Percentiles rank a stretch among this genome's conserved stretches.
Conservation (phyloP, 352 stramenopile species). For the Phytophthora parvispora region DNA sequence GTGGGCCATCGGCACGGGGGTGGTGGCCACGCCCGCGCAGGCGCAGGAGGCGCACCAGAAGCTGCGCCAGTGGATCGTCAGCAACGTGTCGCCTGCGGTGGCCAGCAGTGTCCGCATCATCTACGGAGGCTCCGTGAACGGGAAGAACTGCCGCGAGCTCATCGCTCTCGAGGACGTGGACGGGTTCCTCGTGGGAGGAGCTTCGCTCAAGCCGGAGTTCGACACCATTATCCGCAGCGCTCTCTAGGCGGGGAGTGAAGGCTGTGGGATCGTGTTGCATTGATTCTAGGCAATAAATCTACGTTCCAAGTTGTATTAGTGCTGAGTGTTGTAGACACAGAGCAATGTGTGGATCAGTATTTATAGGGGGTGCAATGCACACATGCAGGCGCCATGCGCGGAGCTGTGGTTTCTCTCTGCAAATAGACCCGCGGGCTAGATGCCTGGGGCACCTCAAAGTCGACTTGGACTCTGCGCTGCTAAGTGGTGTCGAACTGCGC, state of each 20-base stretch:
- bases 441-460: not conserved
- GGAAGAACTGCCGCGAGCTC: conserved; percentile 91
- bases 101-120: conserved; percentile 88
- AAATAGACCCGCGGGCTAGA: not conserved
- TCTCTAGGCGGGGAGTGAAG: conserved; percentile 25
- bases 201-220: conserved; percentile 95
- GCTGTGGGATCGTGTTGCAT: not conserved
- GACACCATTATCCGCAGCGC: conserved; percentile 85
- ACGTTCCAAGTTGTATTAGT: not conserved
- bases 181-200: conserved; percentile 96
- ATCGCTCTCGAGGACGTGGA: conserved; percentile 90
- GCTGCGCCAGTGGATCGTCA: conserved; percentile 78
- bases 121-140: conserved; percentile 96
- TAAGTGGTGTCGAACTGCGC: too few relatives aligned
- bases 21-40: conserved; percentile 97
- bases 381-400: not conserved
- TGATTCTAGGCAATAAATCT: not conserved
- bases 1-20: conserved; percentile 98
- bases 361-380: too few relatives aligned
- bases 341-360: not conserved
- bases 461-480: not conserved
- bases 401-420: conserved; percentile 6
- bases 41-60: conserved; percentile 95
- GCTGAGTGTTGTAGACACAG: not conserved
- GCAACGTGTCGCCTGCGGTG: conserved; percentile 75